Evolutionary conservation across 2,329 filamentous ascomycete genomes (phyloP), one percentile per base, ranked within the genome.

Genomic region (Anisogramma anomala): DNA sequence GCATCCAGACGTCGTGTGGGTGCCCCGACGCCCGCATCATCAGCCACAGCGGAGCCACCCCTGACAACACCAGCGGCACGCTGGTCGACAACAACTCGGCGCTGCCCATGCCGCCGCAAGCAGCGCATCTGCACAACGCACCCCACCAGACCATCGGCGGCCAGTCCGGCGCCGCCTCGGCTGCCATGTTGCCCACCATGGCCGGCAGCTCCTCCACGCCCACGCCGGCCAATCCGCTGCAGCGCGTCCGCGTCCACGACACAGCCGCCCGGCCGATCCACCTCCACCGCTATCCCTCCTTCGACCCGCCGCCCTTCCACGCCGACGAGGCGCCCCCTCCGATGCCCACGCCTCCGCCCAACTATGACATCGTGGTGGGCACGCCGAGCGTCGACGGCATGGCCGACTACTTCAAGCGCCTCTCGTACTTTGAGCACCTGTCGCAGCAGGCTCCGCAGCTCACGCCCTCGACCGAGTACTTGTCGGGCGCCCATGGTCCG

Each of bases 261-360:
- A 26, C 44, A 17, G 62, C 69, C 6, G 65, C 74, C 26, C 73
- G 86, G 4, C 87, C 88, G 0, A 93, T 94, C 39, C 88, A 94
- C 58, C 71, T 94, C 2, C 63, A 94, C 23, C 79, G 88, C 18
- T 73, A 77, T 5, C 88, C 88, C 0, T 93, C 85, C 0, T 94
- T 87, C 63, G 87, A 87, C 45, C 88, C 88, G 2, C 87, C 88
- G 0, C 77, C 84, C 0, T 94, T 94, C 54, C 81, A 91, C 47
- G 85, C 85, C 4, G 82, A 93, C 39, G 71, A 78, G 4, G 79
- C 83, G 0, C 83, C 84, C 3, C 82, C 82, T 37, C 77, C 81
- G 2, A 47, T 63, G 40, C 55, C 64, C 0, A 93, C 86, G 0
- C 87, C 87, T 1, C 88, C 88, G 6, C 88, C 88, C 1, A 77